Evolutionary conservation across 2,329 filamentous ascomycete genomes (phyloP), one percentile per base, ranked within the genome.

Genomic region (Cercospora berteroae): DNA sequence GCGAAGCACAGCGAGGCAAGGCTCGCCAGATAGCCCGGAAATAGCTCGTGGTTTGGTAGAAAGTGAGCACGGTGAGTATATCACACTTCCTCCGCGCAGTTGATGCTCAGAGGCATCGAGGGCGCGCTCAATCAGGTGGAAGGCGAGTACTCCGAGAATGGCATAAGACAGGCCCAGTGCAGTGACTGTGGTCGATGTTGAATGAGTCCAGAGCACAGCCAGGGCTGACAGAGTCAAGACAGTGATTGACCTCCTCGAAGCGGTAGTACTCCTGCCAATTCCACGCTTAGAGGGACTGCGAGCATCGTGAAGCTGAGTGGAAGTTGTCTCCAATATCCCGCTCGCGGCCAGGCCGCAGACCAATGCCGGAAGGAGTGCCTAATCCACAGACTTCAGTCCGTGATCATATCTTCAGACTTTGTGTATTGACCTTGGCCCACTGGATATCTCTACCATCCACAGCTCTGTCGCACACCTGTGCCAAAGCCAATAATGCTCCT

Each of bases 391-490:
- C 23, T 60, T 61, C 12, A 56, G 29, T 18, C 71, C 71, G 72
- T 73, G 75, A 74, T 70, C 71, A 71, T 67, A 67, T 66, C 65
- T 68, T 66, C 50, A 18, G 42, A 39, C 36, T 39, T 16, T 60
- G 36, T 36, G 31, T 65, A 63, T 67, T 70, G 68, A 83, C 82
- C 80, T 83, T 82, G 23, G 79, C 79, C 76, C 80, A 79, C 78
- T 80, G 80, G n/a, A 81, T 77, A 48, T 79, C 79, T 67, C 79
- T 75, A 61, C 78, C 79, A 68, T 82, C 80, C 69, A 79, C 78
- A n/a, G 80, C 79, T 63, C 81, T 72, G 69, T 83, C 81, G 74
- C 81, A 83, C 42, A 83, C 74, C 44, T 76, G 75, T 25, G 80
- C 76, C 60, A 84, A 71, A 10, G 79, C 80, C 42, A 83, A 74